phyloP scores from a whole-genome alignment of 106 monocot genomes.

The Amphibolis antarctica region DNA sequence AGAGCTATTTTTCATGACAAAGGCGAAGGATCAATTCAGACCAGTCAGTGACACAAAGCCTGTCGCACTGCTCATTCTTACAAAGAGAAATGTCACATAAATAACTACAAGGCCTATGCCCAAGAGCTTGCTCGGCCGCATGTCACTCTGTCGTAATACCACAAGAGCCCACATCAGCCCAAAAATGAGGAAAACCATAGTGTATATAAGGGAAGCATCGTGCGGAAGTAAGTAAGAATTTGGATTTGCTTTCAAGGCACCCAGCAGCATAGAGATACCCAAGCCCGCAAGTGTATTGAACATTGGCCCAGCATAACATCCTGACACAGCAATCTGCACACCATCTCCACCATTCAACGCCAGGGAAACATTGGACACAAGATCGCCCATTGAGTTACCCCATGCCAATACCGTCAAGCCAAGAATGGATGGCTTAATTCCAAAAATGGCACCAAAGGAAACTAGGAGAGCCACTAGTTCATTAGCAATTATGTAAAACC shows the following conservation, averaged over 20 bases:
- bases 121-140: constrained; percentile 52
- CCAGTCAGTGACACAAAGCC: constrained; percentile 38
- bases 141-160: constrained; percentile 37
- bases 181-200: constrained; percentile 53
- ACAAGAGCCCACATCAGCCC: constrained; percentile 60
- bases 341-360: constrained; percentile 80
- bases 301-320: constrained; percentile 97
- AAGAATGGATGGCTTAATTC: constrained; percentile 80
- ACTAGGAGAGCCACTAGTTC: constrained; percentile 82
- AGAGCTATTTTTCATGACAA: neutral
- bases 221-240: constrained; percentile 43
- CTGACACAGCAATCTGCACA: constrained; percentile 92
- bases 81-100: constrained; percentile 48
- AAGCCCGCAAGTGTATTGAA: constrained; percentile 93
- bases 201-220: constrained; percentile 55
- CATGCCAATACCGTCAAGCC: constrained; percentile 90
- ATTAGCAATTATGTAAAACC: constrained; percentile 89
- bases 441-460: constrained; percentile 61
- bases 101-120: constrained; percentile 57
- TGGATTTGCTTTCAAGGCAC: constrained; percentile 47
- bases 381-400: constrained; percentile 99
- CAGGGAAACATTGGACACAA: constrained; percentile 82
- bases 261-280: constrained; percentile 65
- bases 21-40: neutral
- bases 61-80: constrained; percentile 36